A percentile compares a stretch with the other conserved stretches of the same genome.
Evolutionary conservation across 441 rosid species (phyloP).

Genomic region (Gossypium gossypioides): DNA sequence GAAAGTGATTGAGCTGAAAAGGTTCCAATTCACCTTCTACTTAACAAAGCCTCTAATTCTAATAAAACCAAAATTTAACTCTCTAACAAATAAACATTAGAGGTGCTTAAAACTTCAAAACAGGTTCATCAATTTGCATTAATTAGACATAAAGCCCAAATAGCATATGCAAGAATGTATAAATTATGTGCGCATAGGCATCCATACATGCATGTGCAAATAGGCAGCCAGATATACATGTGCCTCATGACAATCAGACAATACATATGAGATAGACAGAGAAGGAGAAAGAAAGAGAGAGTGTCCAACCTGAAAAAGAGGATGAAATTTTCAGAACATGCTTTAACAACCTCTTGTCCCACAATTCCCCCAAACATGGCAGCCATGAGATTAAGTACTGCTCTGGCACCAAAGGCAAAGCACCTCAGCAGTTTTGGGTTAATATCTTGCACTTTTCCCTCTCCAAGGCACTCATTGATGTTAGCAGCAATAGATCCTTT

Average conservation of each 20-base stretch:
- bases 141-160: not conserved
- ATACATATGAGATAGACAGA: not conserved
- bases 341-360: constrained; percentile 93
- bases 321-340: constrained; percentile 96
- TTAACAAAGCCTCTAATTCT: not conserved
- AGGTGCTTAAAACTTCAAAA: not conserved
- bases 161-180: not conserved
- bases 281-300: not conserved
- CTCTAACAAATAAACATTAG: not conserved
- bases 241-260: not conserved
- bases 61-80: not conserved
- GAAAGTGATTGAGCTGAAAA: not conserved
- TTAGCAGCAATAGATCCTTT: constrained; percentile 49
- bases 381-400: constrained; percentile 96
- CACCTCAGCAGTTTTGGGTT: constrained; percentile 53
- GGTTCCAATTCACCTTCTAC: not conserved
- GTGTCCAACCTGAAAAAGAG: constrained; percentile 71
- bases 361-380: constrained; percentile 97
- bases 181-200: not conserved
- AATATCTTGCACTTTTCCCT: constrained; percentile 57
- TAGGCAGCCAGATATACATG: not conserved
- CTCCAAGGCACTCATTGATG: constrained; percentile 53
- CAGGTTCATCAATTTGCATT: not conserved
- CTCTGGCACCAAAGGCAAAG: constrained; percentile 88
- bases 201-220: not conserved